Evolutionary conservation across 331 rosid genomes (phyloP).

Genomic region (Telfairia occidentalis): DNA sequence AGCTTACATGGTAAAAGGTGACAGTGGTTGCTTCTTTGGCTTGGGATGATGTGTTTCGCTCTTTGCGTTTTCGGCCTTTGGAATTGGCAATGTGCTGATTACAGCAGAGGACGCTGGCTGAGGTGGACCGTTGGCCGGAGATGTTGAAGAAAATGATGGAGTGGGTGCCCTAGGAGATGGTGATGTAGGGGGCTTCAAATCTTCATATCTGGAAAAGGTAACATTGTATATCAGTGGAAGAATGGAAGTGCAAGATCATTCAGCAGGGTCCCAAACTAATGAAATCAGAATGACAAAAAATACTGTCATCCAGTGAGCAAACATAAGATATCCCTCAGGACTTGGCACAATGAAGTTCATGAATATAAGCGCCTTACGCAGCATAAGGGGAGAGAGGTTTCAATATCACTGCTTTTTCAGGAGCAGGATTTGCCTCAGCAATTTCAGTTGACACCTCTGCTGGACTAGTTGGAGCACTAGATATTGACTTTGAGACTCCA

Average conservation of each 20-base stretch:
- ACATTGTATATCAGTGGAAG: background rate
- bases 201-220: slow-evolving; percentile 40
- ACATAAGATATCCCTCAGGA: background rate
- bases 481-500: slow-evolving; percentile 17
- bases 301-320: background rate
- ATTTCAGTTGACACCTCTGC: slow-evolving; percentile 12
- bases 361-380: slow-evolving; percentile 29
- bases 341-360: background rate
- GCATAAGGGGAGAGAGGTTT: slow-evolving; percentile 49
- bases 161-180: slow-evolving; percentile 61
- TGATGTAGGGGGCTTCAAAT: slow-evolving; percentile 79
- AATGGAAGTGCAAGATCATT: background rate
- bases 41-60: slow-evolving; percentile 10
- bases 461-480: slow-evolving; percentile 18
- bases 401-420: slow-evolving; percentile 13
- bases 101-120: slow-evolving; percentile 10
- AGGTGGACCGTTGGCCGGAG: slow-evolving; percentile 16
- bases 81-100: background rate
- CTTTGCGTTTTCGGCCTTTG: background rate
- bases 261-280: background rate
- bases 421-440: slow-evolving; percentile 23
- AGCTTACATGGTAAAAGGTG: slow-evolving; percentile 63
- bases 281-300: background rate
- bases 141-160: slow-evolving; percentile 21
- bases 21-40: slow-evolving; percentile 50